Evolutionary conservation across 2,329 filamentous ascomycete genomes (phyloP), one percentile per base, ranked within the genome.

Genomic region (Fusarium sp.): DNA sequence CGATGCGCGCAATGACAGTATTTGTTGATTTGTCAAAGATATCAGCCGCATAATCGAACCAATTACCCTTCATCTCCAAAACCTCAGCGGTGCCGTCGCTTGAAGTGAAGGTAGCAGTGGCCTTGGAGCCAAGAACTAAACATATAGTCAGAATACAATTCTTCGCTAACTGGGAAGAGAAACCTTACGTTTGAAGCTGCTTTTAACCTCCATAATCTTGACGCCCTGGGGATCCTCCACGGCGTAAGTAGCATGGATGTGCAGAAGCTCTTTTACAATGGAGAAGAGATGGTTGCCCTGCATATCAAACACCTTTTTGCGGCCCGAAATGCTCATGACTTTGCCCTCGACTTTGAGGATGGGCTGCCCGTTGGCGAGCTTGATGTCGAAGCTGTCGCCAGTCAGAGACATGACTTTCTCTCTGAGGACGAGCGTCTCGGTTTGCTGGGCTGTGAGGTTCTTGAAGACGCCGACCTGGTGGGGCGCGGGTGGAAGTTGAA

Each of bases 331-430:
- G 13, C 84, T 83, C 69, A 88, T 72, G 64, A 84, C 74, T 59
- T 86, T 85, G 70, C 88, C 88, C 67, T 88, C 79, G 45, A 90
- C 85, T 67, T 84, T 83, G 67, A 91, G 78, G 32, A 91, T 72
- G 0, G 86, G 83, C 24, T 83, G 79, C 24, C 88, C 88, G 62
- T 83, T 84, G 46, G 83, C 79, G 7, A 86, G 83, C 57, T 84
- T 85, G 77, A 92, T 86, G 68, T 87, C 86, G 79, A 91, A 92
- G 77, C 84, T 87, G 79, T 92, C 89, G 61, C 88, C 88, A 2
- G 85, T 85, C 11, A 91, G 79, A 5, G 89, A 90, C 61, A 90
- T 76, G 20, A 90, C 81, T 71, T 88, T 89, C 74, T 92, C 89
- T 71, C 85, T 87, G 51, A 92, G 80, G 3, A 87, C 75, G 9